Conservation (phyloP, 169 alveolate genomes). For the Plasmodium knowlesi region DNA sequence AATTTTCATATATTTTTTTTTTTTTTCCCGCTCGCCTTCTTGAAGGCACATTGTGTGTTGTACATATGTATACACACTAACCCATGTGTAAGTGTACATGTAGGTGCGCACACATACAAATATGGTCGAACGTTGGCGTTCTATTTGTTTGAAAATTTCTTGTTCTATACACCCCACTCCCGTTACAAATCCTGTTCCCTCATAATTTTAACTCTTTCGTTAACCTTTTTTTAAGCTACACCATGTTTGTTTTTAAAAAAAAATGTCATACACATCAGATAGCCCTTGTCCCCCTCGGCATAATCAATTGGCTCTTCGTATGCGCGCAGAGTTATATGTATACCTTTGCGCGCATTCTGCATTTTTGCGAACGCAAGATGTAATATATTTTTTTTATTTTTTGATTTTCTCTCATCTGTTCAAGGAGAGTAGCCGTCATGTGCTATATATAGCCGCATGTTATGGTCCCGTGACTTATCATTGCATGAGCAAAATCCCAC, state of each 20-base stretch:
- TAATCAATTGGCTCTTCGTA: background rate
- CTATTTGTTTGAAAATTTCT: background rate
- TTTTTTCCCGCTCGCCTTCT: background rate
- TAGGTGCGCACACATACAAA: background rate
- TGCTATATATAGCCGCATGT: background rate
- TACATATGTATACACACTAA: background rate
- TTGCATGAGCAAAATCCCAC: background rate
- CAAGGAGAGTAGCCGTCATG: background rate
- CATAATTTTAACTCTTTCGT: background rate
- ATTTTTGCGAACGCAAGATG: background rate
- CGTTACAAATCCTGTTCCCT: background rate
- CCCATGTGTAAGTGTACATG: background rate
- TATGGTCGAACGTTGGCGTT: background rate
- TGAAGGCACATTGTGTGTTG: background rate
- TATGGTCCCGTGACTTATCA: background rate
- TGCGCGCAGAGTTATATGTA: background rate
- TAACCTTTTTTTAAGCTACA: background rate
- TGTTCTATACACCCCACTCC: slow-evolving; percentile 1
- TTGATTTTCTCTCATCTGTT: background rate
- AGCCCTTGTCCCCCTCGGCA: background rate
- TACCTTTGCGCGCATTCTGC: background rate
- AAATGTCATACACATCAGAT: background rate
- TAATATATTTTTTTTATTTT: background rate
- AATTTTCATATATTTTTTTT: too few relatives aligned
- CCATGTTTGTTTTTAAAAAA: background rate